Percentiles rank a stretch among this genome's conserved stretches.
Conservation (phyloP, 2,329 filamentous ascomycete species). For the Graphilbum fragrans region DNA sequence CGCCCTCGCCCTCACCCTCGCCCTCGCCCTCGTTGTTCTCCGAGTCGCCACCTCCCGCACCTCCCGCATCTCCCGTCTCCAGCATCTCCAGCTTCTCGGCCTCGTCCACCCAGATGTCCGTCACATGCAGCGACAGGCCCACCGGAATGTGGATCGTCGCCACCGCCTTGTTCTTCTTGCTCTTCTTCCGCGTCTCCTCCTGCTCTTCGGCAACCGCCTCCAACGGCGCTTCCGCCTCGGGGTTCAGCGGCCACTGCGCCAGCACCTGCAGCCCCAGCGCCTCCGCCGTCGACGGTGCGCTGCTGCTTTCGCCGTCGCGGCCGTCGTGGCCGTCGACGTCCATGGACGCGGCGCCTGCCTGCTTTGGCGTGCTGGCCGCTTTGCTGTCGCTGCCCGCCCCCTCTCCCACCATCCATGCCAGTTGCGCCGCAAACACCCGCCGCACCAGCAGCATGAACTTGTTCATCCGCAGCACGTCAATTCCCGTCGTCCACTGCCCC, state of each 20-base stretch:
- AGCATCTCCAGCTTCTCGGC: constrained; percentile 23
- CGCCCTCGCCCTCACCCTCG: constrained; percentile 11
- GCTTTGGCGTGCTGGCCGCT: constrained; percentile 21
- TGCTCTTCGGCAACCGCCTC: constrained; percentile 25
- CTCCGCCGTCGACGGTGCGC: constrained; percentile 17
- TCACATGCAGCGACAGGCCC: constrained; percentile 72
- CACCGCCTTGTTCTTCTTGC: constrained; percentile 16
- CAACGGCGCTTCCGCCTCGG: constrained; percentile 16
- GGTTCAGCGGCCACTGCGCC: constrained; percentile 25
- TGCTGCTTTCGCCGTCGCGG: constrained; percentile 2
- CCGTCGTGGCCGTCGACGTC: constrained; percentile 13
- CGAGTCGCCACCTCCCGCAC: no score
- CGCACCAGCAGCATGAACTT: constrained; percentile 85
- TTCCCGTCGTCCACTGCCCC: constrained; percentile 54
- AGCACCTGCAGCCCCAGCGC: constrained; percentile 28
- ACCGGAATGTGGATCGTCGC: constrained; percentile 49
- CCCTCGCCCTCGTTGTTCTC: constrained; percentile 16
- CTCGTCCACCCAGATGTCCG: constrained; percentile 76
- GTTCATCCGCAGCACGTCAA: constrained; percentile 72
- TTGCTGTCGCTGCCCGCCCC: constrained; percentile 9
- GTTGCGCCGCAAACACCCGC: constrained; percentile 61
- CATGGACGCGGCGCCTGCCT: constrained; percentile 5
- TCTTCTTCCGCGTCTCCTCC: constrained; percentile 13
- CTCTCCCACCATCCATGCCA: constrained; percentile 31
- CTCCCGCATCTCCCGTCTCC: no score